Conservation (phyloP, 2,329 filamentous ascomycete genomes). For the Madurella fahalii region DNA sequence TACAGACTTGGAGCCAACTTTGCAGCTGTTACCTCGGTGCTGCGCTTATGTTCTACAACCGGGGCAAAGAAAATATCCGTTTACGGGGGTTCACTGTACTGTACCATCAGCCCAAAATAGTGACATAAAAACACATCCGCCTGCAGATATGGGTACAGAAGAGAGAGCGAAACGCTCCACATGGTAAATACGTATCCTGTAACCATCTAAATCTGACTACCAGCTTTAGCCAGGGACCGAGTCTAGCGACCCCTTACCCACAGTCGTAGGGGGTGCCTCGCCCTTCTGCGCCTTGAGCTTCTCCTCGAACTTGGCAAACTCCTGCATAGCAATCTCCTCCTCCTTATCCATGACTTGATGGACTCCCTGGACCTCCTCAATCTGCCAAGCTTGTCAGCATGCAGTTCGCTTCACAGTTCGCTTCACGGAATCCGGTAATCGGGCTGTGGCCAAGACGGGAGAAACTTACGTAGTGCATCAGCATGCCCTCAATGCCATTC, state of each 20-base stretch:
- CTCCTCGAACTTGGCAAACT: constrained; percentile 95
- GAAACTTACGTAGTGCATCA: constrained; percentile 87
- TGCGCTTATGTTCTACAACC: too few relatives aligned
- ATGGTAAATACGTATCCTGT: not conserved
- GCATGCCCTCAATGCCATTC: constrained; percentile 97
- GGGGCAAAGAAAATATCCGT: too few relatives aligned
- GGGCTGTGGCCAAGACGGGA: not conserved
- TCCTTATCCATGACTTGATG: constrained; percentile 87
- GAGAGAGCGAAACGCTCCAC: too few relatives aligned
- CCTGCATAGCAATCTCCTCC: constrained; percentile 79
- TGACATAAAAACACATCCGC: too few relatives aligned
- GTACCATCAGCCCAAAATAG: too few relatives aligned
- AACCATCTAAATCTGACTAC: not conserved
- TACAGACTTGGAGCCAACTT: too few relatives aligned
- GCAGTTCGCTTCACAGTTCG: not conserved
- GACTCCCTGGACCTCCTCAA: constrained; percentile 92
- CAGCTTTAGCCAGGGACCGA: constrained; percentile 33
- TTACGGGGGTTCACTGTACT: too few relatives aligned
- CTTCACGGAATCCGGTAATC: not conserved
- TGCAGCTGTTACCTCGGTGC: too few relatives aligned
- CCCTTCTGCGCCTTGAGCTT: constrained; percentile 59
- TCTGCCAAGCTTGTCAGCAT: constrained; percentile 46
- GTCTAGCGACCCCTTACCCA: constrained; percentile 38
- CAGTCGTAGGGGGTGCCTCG: constrained; percentile 35
- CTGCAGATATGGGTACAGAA: too few relatives aligned